Percentiles rank a stretch among this genome's conserved stretches.
These are phyloP conservation scores for Isatis lusitanica DNA, from an alignment of 441 rosid species.

Conservation along the genomic window DNA sequence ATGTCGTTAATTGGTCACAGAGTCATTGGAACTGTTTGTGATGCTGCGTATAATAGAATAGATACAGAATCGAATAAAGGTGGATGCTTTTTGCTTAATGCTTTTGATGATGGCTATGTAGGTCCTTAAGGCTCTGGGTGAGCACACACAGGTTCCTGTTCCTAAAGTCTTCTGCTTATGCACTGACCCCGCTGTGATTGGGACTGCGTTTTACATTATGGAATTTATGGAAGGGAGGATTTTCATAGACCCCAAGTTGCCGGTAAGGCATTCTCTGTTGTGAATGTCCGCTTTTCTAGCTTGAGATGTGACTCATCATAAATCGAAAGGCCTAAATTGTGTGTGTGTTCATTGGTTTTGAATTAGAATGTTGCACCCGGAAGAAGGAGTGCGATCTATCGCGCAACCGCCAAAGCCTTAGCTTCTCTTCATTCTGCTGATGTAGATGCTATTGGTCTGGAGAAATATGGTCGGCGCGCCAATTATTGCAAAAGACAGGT, in stretches of 20 bases:
- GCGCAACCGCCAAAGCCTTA: slow-evolving; percentile 69
- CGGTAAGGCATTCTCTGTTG: slow-evolving; percentile 41
- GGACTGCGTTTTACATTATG: slow-evolving; percentile 91
- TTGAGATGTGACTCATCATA: slow-evolving; percentile 8
- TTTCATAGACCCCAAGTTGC: slow-evolving; percentile 68
- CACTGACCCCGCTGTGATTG: slow-evolving; percentile 61
- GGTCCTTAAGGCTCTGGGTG: slow-evolving; percentile 87
- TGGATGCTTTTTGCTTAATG: slow-evolving; percentile 14
- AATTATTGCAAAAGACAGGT: slow-evolving; percentile 91
- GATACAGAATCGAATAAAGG: slow-evolving; percentile 1
- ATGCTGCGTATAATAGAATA: neutral
- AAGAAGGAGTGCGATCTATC: slow-evolving; percentile 63
- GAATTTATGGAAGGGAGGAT: slow-evolving; percentile 92
- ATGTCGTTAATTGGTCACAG: no score
- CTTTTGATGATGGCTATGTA: slow-evolving; percentile 27
- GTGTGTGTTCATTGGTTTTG: slow-evolving; percentile 21
- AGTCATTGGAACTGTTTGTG: neutral
- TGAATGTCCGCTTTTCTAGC: neutral
- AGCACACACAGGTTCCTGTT: slow-evolving; percentile 73
- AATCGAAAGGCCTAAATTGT: neutral
- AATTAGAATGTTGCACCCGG: slow-evolving; percentile 60
- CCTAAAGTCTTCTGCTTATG: slow-evolving; percentile 85
- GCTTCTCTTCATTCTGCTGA: slow-evolving; percentile 79
- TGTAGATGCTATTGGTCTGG: slow-evolving; percentile 76
- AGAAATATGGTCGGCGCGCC: slow-evolving; percentile 69